Conservation (phyloP, 163 green algal genomes). For the Trebouxia gelatinosa region DNA sequence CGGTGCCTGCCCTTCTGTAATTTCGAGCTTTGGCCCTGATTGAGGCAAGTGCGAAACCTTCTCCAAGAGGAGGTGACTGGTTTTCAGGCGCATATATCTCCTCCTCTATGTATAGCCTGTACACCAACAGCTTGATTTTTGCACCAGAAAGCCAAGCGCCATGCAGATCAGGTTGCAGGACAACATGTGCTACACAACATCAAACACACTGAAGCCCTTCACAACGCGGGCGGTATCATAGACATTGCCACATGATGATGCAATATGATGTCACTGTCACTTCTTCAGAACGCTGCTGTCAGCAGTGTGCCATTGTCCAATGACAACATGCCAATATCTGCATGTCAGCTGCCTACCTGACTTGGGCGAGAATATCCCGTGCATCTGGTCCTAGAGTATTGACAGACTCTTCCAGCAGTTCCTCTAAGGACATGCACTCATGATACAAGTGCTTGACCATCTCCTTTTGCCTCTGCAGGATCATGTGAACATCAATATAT, state of each 20-base stretch:
- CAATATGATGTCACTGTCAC: too few relatives aligned
- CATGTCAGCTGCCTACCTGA: conserved; percentile 40
- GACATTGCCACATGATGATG: too few relatives aligned
- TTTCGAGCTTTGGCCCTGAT: conserved; percentile 43
- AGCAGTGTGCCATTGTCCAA: too few relatives aligned
- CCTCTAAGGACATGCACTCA: conserved; percentile 42
- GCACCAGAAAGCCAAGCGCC: too few relatives aligned
- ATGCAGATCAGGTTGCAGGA: too few relatives aligned
- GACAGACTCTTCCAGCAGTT: conserved; percentile 42
- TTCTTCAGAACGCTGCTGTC: too few relatives aligned
- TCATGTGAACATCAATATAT: too few relatives aligned
- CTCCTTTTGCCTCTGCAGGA: conserved; percentile 42
- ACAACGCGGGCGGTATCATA: too few relatives aligned
- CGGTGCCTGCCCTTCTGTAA: conserved; percentile 35
- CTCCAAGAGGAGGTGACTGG: conserved; percentile 40
- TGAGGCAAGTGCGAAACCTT: conserved; percentile 33
- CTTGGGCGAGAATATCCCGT: conserved; percentile 39
- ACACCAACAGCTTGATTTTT: too few relatives aligned
- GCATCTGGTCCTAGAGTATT: conserved; percentile 42
- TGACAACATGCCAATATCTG: too few relatives aligned
- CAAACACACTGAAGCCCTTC: too few relatives aligned
- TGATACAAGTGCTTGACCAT: conserved; percentile 43
- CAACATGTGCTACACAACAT: too few relatives aligned
- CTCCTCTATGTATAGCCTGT: conserved; percentile 46
- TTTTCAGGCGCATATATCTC: conserved; percentile 43